These are phyloP conservation scores for Xerocomus brunneocitrinus DNA, from an alignment of 768 basidiomycete genomes.

Conservation along the genomic window DNA sequence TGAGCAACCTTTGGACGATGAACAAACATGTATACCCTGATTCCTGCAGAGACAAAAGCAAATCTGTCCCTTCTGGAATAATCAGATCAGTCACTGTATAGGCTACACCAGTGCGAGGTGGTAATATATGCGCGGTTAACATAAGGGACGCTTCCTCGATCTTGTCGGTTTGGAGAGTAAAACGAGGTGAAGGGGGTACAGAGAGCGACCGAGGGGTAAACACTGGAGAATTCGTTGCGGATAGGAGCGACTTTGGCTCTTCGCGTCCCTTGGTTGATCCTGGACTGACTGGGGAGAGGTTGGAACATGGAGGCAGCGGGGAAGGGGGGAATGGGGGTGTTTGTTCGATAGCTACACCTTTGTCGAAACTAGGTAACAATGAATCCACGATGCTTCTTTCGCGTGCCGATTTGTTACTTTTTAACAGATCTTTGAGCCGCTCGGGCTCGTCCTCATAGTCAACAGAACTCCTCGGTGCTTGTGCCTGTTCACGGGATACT, in stretches of 20 bases:
- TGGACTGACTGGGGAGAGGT: slow-evolving; percentile 9
- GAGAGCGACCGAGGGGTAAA: slow-evolving; percentile 36
- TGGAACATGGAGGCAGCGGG: slow-evolving; percentile 4
- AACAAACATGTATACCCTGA: slow-evolving; percentile 48
- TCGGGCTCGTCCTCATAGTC: slow-evolving; percentile 81
- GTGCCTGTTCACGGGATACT: slow-evolving; percentile 62
- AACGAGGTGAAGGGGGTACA: slow-evolving; percentile 33
- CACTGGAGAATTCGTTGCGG: slow-evolving; percentile 42
- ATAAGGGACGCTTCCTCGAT: slow-evolving; percentile 14
- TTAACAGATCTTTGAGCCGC: slow-evolving; percentile 69
- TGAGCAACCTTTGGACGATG: slow-evolving; percentile 3
- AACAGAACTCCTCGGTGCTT: slow-evolving; percentile 74
- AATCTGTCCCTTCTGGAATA: slow-evolving; percentile 37
- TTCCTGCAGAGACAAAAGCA: slow-evolving; percentile 54
- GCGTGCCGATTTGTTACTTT: slow-evolving; percentile 37
- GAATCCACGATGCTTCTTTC: slow-evolving; percentile 31
- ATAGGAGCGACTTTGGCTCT: slow-evolving; percentile 41
- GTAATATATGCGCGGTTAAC: slow-evolving; percentile 39
- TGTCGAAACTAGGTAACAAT: slow-evolving; percentile 30
- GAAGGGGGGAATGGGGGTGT: slow-evolving; percentile 12
- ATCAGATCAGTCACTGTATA: slow-evolving; percentile 45
- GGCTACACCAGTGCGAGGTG: slow-evolving; percentile 38
- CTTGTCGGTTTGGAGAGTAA: slow-evolving; percentile 12
- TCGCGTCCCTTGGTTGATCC: slow-evolving; percentile 22
- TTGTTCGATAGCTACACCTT: slow-evolving; percentile 22